Base-by-base conservation (phyloP, 345 rosid genomes). In the Gossypium ekmanianum region DNA sequence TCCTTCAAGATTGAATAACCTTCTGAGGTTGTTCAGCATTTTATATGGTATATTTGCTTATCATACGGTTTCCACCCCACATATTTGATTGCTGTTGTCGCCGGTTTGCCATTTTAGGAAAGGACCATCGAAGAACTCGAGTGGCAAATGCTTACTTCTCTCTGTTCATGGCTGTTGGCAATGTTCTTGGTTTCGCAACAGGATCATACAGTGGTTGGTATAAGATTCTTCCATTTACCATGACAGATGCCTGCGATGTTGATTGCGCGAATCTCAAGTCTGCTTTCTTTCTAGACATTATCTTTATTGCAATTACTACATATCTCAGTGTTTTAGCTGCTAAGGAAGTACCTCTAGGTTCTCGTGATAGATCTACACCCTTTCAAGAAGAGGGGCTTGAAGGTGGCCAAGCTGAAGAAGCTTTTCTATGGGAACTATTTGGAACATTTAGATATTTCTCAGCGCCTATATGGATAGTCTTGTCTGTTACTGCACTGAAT, bases 101-200 rank as follows among this genome's bases (percentile, higher is more conserved):
- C 55, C 57, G 41, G 41, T 51, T 2, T 56, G 5, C 20, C 14
- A 27, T 65, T 77, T 74, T 85, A 95, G 97, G 88, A 73, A 91
- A 89, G 84, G 98, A 95, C 76, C 92, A 90, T 68, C 87, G 97
- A 12, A 90, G 94, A 80, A 93, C 93, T 34, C 79, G 97, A 77
- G 99, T 93, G 73, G 98, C 99, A 75, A 91, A 91, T 79, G 97
- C 96, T 62, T 95, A 90, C 90, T 93, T 93, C 83, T 93, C 97
- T n/a, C 80, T 95, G 26, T 95, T 89, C 78, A 95, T 90, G 99
- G 97, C 99, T 66, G 77, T 95, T 50, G 97, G 99, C 50, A 95
- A 91, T 80, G 59, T 93, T 83, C 92, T 95, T 86, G 98, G 98
- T 48, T 95, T 83, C 79, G 99, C 99, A 74, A 87, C 98, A 75